Evolutionary conservation across 352 stramenopile genomes (phyloP).

Genomic region (Achlya hypogyna): DNA sequence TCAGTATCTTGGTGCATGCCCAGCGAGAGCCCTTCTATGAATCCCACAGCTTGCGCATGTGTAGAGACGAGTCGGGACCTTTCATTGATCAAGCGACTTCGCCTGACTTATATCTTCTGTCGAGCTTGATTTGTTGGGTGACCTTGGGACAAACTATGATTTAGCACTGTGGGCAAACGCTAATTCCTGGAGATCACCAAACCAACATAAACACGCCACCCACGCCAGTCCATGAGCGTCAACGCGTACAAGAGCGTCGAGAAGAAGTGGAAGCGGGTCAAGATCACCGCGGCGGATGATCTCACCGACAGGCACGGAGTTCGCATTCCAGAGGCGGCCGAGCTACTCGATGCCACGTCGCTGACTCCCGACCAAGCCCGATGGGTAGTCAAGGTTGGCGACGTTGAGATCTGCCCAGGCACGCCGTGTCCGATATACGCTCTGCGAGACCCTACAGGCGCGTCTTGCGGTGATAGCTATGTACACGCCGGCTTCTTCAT

Average conservation of each 20-base stretch:
- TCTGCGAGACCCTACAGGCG: conserved; percentile 24
- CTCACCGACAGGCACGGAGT: conserved; percentile 13
- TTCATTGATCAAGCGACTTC: not conserved
- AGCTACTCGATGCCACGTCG: conserved; percentile 34
- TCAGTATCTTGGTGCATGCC: too few species aligned
- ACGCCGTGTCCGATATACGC: conserved; percentile 34
- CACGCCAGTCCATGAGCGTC: not conserved
- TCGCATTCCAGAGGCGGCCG: conserved; percentile 22
- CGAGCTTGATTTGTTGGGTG: not conserved
- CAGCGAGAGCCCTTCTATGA: too few species aligned
- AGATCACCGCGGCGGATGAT: not conserved
- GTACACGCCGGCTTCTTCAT: conserved; percentile 55
- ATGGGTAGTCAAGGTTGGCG: conserved; percentile 30
- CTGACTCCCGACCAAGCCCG: conserved; percentile 27
- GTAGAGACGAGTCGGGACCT: not conserved
- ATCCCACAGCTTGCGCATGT: too few species aligned
- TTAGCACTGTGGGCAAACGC: not conserved
- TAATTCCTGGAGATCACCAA: not conserved
- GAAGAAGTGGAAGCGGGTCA: conserved; percentile 61
- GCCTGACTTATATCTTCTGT: not conserved
- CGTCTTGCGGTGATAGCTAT: conserved; percentile 27
- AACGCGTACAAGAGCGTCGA: conserved; percentile 56
- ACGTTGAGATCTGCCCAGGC: conserved; percentile 27
- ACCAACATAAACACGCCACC: not conserved
- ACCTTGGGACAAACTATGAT: not conserved